Conservation (phyloP, 805 yeast species). For the Metschnikowia similis region DNA sequence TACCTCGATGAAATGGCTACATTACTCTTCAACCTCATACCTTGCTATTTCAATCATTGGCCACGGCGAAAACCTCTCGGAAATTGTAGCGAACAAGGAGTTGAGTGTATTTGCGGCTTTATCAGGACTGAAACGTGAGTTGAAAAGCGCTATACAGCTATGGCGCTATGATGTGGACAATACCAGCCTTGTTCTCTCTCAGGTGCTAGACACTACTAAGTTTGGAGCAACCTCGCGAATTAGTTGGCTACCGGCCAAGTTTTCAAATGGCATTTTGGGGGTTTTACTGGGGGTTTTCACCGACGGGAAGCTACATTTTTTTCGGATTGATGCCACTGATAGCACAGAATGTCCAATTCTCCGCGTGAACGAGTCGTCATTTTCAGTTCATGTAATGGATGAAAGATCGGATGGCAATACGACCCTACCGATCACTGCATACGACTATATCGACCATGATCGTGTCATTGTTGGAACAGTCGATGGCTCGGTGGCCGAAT, state of each 20-base stretch:
- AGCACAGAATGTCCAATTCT: slow-evolving; percentile 11
- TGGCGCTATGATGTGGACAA: slow-evolving; percentile 31
- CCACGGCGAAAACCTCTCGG: slow-evolving; percentile 19
- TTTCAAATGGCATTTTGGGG: slow-evolving; percentile 28
- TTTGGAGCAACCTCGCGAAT: slow-evolving; percentile 45
- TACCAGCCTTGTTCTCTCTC: slow-evolving; percentile 22
- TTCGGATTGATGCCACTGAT: slow-evolving; percentile 28
- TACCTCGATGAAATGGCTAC: slow-evolving; percentile 53
- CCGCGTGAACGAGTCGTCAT: slow-evolving; percentile 21
- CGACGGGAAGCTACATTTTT: slow-evolving; percentile 53
- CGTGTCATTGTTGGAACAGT: slow-evolving; percentile 52
- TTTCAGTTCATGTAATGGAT: slow-evolving; percentile 13
- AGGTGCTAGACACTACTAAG: slow-evolving; percentile 29
- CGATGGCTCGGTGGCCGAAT: slow-evolving; percentile 60
- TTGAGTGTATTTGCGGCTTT: slow-evolving; percentile 27
- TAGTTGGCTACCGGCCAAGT: slow-evolving; percentile 37
- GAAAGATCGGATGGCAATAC: slow-evolving; percentile 6
- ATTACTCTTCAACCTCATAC: slow-evolving; percentile 22
- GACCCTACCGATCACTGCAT: slow-evolving; percentile 37
- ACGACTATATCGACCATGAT: slow-evolving; percentile 42
- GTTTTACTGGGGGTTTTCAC: slow-evolving; percentile 50
- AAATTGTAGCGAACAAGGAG: slow-evolving; percentile 22
- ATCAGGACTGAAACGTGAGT: slow-evolving; percentile 1
- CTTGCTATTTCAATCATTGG: slow-evolving; percentile 51
- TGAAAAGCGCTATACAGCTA: slow-evolving; percentile 41